A percentile compares a stretch with the other conserved stretches of the same genome.
These are phyloP conservation scores for Lagenidium giganteum DNA, from an alignment of 352 stramenopile species.

Conservation along the genomic window DNA sequence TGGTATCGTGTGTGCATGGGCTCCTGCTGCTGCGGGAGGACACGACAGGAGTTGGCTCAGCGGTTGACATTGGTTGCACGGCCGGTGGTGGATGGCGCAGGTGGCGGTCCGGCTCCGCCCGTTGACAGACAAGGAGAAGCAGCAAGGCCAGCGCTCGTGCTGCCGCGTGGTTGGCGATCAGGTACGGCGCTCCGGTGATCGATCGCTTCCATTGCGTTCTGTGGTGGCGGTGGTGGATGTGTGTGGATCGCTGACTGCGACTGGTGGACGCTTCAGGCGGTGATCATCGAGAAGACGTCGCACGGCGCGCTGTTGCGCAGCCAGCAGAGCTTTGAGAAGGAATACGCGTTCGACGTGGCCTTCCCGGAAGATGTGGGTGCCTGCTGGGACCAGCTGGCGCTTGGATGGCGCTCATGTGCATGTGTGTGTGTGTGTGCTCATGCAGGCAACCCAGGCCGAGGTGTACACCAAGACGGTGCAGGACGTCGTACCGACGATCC, in stretches of 20 bases:
- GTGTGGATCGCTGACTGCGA: too few species aligned
- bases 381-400: too few species aligned
- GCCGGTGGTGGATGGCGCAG: constrained; percentile 17
- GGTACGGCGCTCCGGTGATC: constrained; percentile 13
- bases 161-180: constrained; percentile 51
- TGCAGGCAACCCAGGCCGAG: constrained; percentile 26
- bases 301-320: constrained; percentile 6
- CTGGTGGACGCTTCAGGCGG: too few species aligned
- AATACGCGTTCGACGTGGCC: constrained; percentile 35
- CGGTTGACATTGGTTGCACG: too few species aligned
- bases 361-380: constrained; percentile 24
- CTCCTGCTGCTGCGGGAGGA: too few species aligned
- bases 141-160: constrained; percentile 43
- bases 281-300: background rate
- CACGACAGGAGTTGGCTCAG: too few species aligned
- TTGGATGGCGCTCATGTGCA: too few species aligned
- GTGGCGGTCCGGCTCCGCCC: constrained; percentile 50
- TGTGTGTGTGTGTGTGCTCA: background rate
- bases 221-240: background rate
- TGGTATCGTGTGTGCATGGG: background rate
- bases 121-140: constrained; percentile 31
- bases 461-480: constrained; percentile 30
- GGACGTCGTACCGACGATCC: constrained; percentile 31
- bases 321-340: constrained; percentile 26
- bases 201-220: background rate